Evolutionary conservation across 2,329 filamentous ascomycete genomes (phyloP).

Genomic region (Blastomyces emzantsi): DNA sequence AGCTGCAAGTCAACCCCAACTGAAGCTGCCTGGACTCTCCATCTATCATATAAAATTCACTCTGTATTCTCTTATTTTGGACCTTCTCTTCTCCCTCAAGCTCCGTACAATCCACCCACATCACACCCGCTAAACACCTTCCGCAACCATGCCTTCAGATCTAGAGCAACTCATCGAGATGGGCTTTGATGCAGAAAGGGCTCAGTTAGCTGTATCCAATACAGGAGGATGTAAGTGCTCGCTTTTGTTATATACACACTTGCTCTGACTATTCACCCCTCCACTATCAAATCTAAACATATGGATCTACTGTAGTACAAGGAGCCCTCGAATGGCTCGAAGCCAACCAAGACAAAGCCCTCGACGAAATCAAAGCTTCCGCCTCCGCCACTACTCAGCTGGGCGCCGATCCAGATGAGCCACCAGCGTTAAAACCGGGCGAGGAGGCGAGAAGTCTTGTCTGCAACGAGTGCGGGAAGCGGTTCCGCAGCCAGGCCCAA

Average conservation of each 20-base stretch:
- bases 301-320: slow-evolving; percentile 51
- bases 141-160: slow-evolving; percentile 41
- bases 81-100: background rate
- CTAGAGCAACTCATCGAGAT: slow-evolving; percentile 55
- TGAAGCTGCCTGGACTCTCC: background rate
- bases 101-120: background rate
- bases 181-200: slow-evolving; percentile 74
- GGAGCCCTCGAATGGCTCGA: slow-evolving; percentile 93
- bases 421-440: slow-evolving; percentile 59
- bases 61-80: background rate
- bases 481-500: slow-evolving; percentile 69
- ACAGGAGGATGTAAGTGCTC: slow-evolving; percentile 60
- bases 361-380: slow-evolving; percentile 33
- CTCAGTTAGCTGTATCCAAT: slow-evolving; percentile 75
- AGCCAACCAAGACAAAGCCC: slow-evolving; percentile 74
- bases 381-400: slow-evolving; percentile 36
- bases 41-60: background rate
- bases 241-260: background rate
- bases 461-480: slow-evolving; percentile 93
- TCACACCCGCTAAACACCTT: background rate
- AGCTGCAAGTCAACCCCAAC: background rate
- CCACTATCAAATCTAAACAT: background rate
- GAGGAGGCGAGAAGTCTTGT: slow-evolving; percentile 69
- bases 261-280: background rate
- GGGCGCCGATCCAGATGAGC: slow-evolving; percentile 47